Evolutionary conservation across 2,329 filamentous ascomycete species (phyloP).

Genomic region (Furcasterigmium furcatum): DNA sequence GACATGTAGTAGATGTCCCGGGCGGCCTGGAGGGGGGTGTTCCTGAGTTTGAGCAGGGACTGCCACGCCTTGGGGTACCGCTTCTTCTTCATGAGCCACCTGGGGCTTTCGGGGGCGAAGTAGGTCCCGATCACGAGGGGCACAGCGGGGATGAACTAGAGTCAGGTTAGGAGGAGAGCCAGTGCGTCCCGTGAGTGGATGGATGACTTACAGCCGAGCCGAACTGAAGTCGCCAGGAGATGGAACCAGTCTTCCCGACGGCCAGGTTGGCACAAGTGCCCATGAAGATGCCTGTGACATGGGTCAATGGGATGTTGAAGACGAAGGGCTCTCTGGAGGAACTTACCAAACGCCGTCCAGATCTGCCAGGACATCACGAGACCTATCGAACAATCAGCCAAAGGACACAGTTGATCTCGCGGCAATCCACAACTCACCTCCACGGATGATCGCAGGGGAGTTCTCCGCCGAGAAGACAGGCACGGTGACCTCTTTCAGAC

Average conservation of each 20-base stretch:
- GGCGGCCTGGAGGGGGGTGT: slow-evolving; percentile 56
- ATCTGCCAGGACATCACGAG: slow-evolving; percentile 76
- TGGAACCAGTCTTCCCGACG: slow-evolving; percentile 54
- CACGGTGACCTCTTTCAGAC: slow-evolving; percentile 44
- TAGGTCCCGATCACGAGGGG: slow-evolving; percentile 55
- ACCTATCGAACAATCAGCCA: too few species aligned
- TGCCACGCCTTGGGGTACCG: slow-evolving; percentile 50
- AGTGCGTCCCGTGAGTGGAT: too few species aligned
- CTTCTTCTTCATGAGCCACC: slow-evolving; percentile 64
- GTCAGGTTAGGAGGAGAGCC: too few species aligned
- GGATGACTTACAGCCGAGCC: too few species aligned
- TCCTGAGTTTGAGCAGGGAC: slow-evolving; percentile 54
- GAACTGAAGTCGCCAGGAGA: slow-evolving; percentile 62
- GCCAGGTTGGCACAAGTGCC: slow-evolving; percentile 59
- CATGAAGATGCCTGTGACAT: slow-evolving; percentile 29
- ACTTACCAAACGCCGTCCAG: slow-evolving; percentile 54
- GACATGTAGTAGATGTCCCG: slow-evolving; percentile 62
- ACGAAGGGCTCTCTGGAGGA: not conserved
- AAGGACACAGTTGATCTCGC: too few species aligned
- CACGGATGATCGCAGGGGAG: slow-evolving; percentile 47
- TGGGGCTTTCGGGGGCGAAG: slow-evolving; percentile 61
- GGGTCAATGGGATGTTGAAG: not conserved
- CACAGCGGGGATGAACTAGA: slow-evolving; percentile 63
- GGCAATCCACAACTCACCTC: too few species aligned
- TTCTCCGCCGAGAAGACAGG: slow-evolving; percentile 53